phyloP scores from a whole-genome alignment of 1,284 basidiomycete species.

The Irpex rosettiformis region DNA sequence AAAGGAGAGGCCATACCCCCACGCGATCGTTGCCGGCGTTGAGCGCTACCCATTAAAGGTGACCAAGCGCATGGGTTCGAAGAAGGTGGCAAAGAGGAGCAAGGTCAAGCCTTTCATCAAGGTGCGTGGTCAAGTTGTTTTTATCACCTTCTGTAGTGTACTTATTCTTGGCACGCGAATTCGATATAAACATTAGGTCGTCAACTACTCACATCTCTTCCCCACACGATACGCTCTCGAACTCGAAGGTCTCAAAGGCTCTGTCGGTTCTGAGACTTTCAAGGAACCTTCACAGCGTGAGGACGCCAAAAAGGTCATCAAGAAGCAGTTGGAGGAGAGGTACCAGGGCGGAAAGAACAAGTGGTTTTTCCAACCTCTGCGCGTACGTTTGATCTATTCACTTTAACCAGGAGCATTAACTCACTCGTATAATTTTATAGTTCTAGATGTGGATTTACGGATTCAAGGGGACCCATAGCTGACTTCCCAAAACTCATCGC shows the following conservation, averaged over 20 bases:
- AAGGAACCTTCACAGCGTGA: conserved; percentile 92
- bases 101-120: conserved; percentile 99
- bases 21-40: conserved; percentile 94
- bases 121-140: conserved; percentile 45
- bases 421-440: conserved; percentile 10
- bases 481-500: conserved; percentile 18
- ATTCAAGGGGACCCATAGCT: conserved; percentile 8
- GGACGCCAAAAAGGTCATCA: conserved; percentile 93
- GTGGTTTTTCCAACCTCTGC: conserved; percentile 88
- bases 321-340: conserved; percentile 92
- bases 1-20: conserved; percentile 89
- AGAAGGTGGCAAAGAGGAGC: conserved; percentile 86
- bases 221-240: conserved; percentile 96
- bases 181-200: conserved; percentile 42
- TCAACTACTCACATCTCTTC: conserved; percentile 98
- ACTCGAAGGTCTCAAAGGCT: conserved; percentile 88
- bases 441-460: conserved; percentile 18
- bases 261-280: conserved; percentile 84
- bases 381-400: conserved; percentile 47
- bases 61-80: conserved; percentile 93
- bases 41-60: conserved; percentile 97
- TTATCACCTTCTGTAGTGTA: background rate
- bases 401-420: background rate
- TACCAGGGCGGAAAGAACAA: conserved; percentile 91
- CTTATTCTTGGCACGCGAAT: background rate